phyloP scores from a whole-genome alignment of 148 eudicot species.

The Rheum nobile region DNA sequence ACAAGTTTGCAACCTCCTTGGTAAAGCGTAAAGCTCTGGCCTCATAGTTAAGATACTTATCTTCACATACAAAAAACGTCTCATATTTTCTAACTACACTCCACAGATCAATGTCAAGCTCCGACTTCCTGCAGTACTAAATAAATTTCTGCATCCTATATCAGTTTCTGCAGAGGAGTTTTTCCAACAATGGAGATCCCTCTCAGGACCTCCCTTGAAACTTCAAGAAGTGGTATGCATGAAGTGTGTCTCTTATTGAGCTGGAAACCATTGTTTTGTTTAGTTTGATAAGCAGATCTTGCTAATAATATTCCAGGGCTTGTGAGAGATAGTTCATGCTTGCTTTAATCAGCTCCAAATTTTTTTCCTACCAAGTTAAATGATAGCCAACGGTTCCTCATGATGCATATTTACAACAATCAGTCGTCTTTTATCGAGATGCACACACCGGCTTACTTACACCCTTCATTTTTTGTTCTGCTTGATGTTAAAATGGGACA shows the following conservation, averaged over 20 bases:
- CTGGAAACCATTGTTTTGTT: not conserved
- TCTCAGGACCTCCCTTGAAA: constrained; percentile 93
- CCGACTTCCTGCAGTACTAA: constrained; percentile 84
- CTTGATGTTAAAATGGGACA: too few species aligned
- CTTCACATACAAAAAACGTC: too few species aligned
- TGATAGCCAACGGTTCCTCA: not conserved
- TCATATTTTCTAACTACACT: too few species aligned
- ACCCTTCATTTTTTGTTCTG: not conserved
- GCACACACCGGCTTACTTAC: not conserved
- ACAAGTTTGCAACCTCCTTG: constrained; percentile 58
- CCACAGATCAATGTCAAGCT: constrained; percentile 74
- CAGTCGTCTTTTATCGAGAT: not conserved
- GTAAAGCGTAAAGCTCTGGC: constrained; percentile 14
- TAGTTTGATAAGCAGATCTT: not conserved
- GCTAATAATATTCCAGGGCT: not conserved
- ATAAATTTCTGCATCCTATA: constrained; percentile 77
- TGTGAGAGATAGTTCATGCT: too few species aligned
- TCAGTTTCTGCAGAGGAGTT: constrained; percentile 79
- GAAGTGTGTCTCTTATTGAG: not conserved
- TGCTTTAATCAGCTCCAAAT: not conserved
- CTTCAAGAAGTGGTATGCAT: constrained; percentile 87
- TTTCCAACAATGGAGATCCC: constrained; percentile 93
- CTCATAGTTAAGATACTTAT: not conserved
- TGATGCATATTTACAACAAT: not conserved
- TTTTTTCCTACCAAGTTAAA: not conserved